Base-by-base conservation (phyloP, 352 stramenopile genomes). In the Phytophthora vignae region DNA sequence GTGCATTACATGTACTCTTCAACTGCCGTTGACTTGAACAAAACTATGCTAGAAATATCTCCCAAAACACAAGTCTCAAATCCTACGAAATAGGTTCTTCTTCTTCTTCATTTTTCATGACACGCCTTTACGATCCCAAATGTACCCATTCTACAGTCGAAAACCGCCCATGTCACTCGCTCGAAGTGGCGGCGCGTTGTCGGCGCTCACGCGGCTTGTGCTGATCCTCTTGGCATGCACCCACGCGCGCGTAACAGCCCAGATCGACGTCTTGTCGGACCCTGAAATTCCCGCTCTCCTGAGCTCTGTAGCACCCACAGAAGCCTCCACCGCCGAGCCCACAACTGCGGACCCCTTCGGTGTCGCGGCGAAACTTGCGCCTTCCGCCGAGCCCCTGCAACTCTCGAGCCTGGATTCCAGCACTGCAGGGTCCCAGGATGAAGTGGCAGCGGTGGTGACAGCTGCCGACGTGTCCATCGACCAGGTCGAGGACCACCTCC, bases 401-500 rank as follows among this genome's bases (percentile, higher is more conserved):
- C 10, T 55, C 66, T 60, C 56, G 19, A 79, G 68, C 48, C 19
- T 71, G 5, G 63, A 69, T 58, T 61, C 63, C 17, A 79, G 73
- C 36, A 40, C 9, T 10, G 8, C 29, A 42, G 73, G 73, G 5
- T 79, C 73, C 7, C 50, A 58, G 38, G 55, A 57, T 14, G 21
- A n/a, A 46, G 46, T 69, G 9, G 44, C 49, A 6, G 63, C 65
- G 17, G 67, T 77, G 38, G 67, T 62, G 25, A 69, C 63, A 36
- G 74, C 77, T 67, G 60, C 78, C 7, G 83, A 94, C 52, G 62
- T 91, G 2, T 92, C 87, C 4, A 95, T 95, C 44, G 79, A 92
- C 61, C 84, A 92, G 66, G 85, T 95, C 7, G 85, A 91, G 61
- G 82, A 87, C 19, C 88, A 95, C 77, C 65, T 95, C 9, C 79